Base-by-base conservation (phyloP, 1,139 yeast genomes). In the Pichia cactophila region DNA sequence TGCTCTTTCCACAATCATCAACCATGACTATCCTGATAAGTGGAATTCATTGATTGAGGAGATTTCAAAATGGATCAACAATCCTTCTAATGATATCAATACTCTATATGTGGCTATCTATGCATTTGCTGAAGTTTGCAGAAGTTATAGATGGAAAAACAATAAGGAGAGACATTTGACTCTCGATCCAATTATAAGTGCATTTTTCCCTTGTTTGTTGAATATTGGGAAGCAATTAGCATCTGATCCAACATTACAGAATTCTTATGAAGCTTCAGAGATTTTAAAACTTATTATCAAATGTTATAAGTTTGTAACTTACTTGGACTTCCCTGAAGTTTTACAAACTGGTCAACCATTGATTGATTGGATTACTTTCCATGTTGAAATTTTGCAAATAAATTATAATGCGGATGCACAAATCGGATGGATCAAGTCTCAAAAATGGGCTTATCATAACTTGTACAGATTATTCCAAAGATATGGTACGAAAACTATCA, bases 361-460 rank as follows among this genome's bases (percentile, higher is more conserved):
- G 47, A 70, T 77, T 12, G 74, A 76, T 26, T 90, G 97, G 95
- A 85, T 87, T 2, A 78, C 80, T 50, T 76, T 92, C 56, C 92
- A 89, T 60, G 82, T 88, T 41, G 72, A 76, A 20, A 77, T 87
- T 5, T 77, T 87, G 46, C 81, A 79, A 56, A 75, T 79, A 70
- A 71, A 72, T 1, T 69, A 85, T 8, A 88, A 95, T 3, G 63
- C 66, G 6, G 55, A 74, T 50, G 73, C 79, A 1, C 58, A 74
- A 51, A 70, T 72, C 54, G 74, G 83, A 6, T 81, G 86, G 85
- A 78, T 75, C 36, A 90, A 88, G 65, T 78, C 92, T 55, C 86
- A 88, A 66, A 92, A 92, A 65, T 90, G 98, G 97, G 80, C 95
- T 1, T 81, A 82, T 60, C 89, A 88, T 36, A 88, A 88, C 62